Percentiles rank a stretch among this genome's conserved stretches.
Evolutionary conservation across 2,329 filamentous ascomycete species (phyloP).

Genomic region (Phoma sp.): DNA sequence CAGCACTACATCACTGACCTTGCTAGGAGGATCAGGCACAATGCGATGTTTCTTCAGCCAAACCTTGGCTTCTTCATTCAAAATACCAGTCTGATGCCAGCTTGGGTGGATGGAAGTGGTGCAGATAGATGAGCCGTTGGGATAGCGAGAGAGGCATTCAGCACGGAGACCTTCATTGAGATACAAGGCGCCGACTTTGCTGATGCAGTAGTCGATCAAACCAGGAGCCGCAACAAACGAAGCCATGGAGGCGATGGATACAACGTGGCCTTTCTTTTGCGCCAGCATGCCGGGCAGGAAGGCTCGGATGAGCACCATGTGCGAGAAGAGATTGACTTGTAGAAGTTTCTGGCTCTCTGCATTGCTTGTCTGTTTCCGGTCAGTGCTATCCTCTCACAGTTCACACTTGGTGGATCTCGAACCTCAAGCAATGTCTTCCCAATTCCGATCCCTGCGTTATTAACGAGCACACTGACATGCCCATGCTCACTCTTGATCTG

Average conservation of each 20-base stretch:
- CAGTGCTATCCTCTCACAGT: neutral
- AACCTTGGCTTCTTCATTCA: constrained; percentile 26
- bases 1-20: constrained; percentile 32
- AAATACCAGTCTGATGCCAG: constrained; percentile 37
- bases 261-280: constrained; percentile 40
- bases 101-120: constrained; percentile 38
- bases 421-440: constrained; percentile 33
- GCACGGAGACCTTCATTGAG: constrained; percentile 40
- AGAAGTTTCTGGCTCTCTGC: constrained; percentile 36
- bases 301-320: constrained; percentile 38
- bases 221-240: constrained; percentile 34
- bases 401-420: neutral
- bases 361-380: constrained; percentile 28
- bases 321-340: constrained; percentile 40
- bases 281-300: constrained; percentile 42
- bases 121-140: constrained; percentile 34
- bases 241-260: constrained; percentile 40
- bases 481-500: constrained; percentile 31
- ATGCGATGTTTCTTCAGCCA: constrained; percentile 24
- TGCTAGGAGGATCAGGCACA: constrained; percentile 23
- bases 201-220: constrained; percentile 39
- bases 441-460: constrained; percentile 40
- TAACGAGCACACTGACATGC: constrained; percentile 39
- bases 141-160: constrained; percentile 36
- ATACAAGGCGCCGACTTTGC: constrained; percentile 39